phyloP scores from a whole-genome alignment of 345 rosid species.

The Erucastrum elatum region DNA sequence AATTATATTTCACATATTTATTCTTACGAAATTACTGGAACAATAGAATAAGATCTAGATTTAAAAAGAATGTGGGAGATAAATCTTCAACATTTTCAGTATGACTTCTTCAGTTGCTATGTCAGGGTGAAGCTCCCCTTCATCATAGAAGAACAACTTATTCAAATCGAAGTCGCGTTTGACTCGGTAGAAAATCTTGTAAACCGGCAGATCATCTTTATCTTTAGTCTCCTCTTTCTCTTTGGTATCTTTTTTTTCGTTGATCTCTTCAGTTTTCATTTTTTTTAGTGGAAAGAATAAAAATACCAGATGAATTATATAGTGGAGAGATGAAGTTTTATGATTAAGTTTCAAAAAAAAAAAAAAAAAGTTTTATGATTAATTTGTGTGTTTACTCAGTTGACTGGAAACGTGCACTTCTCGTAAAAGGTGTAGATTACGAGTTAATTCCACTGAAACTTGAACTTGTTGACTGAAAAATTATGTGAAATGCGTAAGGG shows the following conservation, averaged over 20 bases:
- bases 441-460: too few species aligned
- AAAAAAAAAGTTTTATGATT: background rate
- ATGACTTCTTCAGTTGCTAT: background rate
- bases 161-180: background rate
- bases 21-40: background rate
- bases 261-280: too few species aligned
- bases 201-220: background rate
- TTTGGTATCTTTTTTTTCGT: background rate
- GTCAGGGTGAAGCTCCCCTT: background rate
- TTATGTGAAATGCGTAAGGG: too few species aligned
- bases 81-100: background rate
- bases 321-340: too few species aligned
- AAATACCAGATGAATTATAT: too few species aligned
- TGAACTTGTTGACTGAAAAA: background rate
- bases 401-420: background rate
- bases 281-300: too few species aligned
- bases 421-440: background rate
- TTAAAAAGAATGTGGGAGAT: background rate
- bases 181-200: background rate
- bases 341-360: too few species aligned
- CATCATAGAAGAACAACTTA: background rate
- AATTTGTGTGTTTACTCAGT: background rate
- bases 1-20: too few species aligned
- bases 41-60: background rate
- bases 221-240: background rate